phyloP scores from a whole-genome alignment of 2,329 filamentous ascomycete genomes.

The Nigrospora oryzae region DNA sequence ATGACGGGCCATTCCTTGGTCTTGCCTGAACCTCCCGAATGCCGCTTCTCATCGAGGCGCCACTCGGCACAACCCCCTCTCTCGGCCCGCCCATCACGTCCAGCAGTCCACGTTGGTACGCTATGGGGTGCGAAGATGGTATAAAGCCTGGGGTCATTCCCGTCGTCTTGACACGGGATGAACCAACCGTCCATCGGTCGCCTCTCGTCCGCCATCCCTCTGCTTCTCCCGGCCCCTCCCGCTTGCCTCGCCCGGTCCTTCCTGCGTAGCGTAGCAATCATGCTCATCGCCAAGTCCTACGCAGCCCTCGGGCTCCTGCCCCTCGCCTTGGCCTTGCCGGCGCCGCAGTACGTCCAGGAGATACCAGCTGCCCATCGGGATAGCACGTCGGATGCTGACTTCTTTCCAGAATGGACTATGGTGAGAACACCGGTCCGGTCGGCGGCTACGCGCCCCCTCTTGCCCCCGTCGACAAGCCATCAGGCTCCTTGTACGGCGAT shows the following conservation, averaged over 20 bases:
- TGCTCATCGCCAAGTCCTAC: neutral
- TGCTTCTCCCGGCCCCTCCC: no score
- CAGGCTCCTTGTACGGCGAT: slow-evolving; percentile 31
- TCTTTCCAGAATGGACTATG: slow-evolving; percentile 26
- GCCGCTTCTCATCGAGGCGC: no score
- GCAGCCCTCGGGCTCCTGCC: slow-evolving; percentile 3
- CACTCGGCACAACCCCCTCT: no score
- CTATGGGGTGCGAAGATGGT: no score
- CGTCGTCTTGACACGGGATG: no score
- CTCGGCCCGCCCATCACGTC: no score
- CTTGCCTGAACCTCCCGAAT: no score
- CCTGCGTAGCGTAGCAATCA: neutral
- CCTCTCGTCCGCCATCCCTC: no score
- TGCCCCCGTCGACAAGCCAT: slow-evolving; percentile 25
- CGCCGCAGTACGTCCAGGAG: slow-evolving; percentile 3
- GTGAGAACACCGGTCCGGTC: slow-evolving; percentile 31
- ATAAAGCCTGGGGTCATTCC: no score
- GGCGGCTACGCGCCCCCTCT: slow-evolving; percentile 29
- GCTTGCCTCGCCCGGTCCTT: neutral
- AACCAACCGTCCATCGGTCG: no score
- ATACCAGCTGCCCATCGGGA: neutral
- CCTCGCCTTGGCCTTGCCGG: slow-evolving; percentile 1
- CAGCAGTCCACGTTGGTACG: no score
- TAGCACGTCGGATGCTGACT: neutral
- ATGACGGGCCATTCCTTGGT: no score